Evolutionary conservation across 768 basidiomycete species (phyloP), one percentile per base, ranked within the genome.

Genomic region (Agaricus subrufescens): DNA sequence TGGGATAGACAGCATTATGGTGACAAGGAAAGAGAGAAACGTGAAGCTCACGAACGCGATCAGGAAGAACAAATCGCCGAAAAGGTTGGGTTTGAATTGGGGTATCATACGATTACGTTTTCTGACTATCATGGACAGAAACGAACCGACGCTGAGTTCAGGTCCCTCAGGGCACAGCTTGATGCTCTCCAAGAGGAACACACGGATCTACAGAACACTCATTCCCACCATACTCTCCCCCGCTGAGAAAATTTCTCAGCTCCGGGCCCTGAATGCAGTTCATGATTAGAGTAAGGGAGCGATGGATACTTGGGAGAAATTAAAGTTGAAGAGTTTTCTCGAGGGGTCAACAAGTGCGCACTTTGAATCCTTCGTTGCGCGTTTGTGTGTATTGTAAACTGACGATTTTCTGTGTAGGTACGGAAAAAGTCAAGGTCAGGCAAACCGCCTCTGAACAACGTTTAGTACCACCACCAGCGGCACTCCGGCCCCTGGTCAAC

Each of bases 1-100:
- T 72, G 79, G 15, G 90, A 92, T 63, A 71, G 89, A 37, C 72
- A 86, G 15, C 89, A 77, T 73, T 75, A 91, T 50, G 73, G 84
- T 0, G 87, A 90, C 59, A 69, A 85, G 3, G 89, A 91, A 66
- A 73, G 78, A 48, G 81, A 84, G 37, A 87, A 89, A 58, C 72
- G 81, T 25, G 82, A 84, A 57, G 86, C 85, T 67, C 87, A 82
- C 67, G 84, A 89, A 56, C 67, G 66, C 9, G 82, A 88, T 53
- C 73, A 79, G n/a, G 67, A 64, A 3, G 77, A 76, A 38, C 70
- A 73, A 51, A 75, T 77, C 4, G 76, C 80, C 56, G 84, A 86
- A 59, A 87, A 84, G 78, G 90, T 89, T 49, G 42, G 76, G 66
- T 12, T 39, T 38, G 34, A 15, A 23, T 12, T 7, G 37, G 8